Conservation (phyloP, 2,329 filamentous ascomycete genomes). For the Colletotrichum cuscutae region DNA sequence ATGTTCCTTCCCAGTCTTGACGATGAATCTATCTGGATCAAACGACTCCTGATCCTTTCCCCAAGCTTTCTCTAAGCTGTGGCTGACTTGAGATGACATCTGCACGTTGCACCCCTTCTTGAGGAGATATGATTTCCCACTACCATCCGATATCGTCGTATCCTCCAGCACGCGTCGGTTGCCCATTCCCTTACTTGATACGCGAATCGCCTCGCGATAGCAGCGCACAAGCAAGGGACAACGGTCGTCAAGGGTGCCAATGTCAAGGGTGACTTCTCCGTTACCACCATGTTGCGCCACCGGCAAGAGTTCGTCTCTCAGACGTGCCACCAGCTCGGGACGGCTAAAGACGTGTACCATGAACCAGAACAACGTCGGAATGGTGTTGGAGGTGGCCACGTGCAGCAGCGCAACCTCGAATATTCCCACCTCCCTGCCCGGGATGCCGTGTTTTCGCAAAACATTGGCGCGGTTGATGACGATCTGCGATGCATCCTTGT, state of each 20-base stretch:
- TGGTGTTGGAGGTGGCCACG: slow-evolving; percentile 46
- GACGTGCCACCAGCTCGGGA: slow-evolving; percentile 38
- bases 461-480: slow-evolving; percentile 42
- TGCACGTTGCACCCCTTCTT: slow-evolving; percentile 43
- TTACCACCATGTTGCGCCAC: slow-evolving; percentile 26
- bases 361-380: slow-evolving; percentile 51
- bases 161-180: slow-evolving; percentile 54
- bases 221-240: slow-evolving; percentile 56
- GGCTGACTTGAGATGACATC: slow-evolving; percentile 39
- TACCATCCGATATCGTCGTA: slow-evolving; percentile 41
- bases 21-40: slow-evolving; percentile 44
- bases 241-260: slow-evolving; percentile 47
- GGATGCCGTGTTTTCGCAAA: slow-evolving; percentile 43
- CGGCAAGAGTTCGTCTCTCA: slow-evolving; percentile 41
- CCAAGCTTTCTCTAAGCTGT: slow-evolving; percentile 37
- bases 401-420: slow-evolving; percentile 44
- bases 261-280: slow-evolving; percentile 45
- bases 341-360: slow-evolving; percentile 42
- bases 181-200: slow-evolving; percentile 49
- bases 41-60: slow-evolving; percentile 38
- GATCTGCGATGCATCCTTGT: slow-evolving; percentile 40
- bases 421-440: slow-evolving; percentile 40
- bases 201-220: slow-evolving; percentile 57
- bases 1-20: not conserved
- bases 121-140: slow-evolving; percentile 42